Evolutionary conservation across 2,329 filamentous ascomycete species (phyloP).

Genomic region (Cercospora sp.): DNA sequence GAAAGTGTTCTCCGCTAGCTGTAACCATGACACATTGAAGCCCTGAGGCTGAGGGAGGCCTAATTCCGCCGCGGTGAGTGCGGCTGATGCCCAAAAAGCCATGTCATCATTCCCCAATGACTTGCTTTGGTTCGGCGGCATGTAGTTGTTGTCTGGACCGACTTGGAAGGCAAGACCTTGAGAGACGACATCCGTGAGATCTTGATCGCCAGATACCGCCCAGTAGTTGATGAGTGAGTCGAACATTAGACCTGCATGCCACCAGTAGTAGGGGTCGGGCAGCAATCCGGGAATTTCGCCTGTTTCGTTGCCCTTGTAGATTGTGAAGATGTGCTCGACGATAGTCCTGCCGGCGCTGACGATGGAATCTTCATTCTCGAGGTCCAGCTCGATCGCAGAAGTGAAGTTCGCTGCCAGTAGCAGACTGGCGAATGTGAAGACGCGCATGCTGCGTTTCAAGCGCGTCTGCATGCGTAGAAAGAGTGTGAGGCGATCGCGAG

Average conservation of each 20-base stretch:
- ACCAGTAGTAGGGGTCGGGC: slow-evolving; percentile 53
- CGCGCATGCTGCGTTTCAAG: slow-evolving; percentile 14
- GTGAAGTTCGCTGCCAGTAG: slow-evolving; percentile 12
- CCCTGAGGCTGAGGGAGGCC: slow-evolving; percentile 58
- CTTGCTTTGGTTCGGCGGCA: slow-evolving; percentile 50
- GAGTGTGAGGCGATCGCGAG: background rate
- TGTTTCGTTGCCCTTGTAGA: slow-evolving; percentile 15
- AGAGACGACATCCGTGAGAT: slow-evolving; percentile 61
- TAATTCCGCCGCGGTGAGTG: slow-evolving; percentile 75
- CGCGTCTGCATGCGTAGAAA: background rate
- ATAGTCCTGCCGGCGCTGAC: slow-evolving; percentile 21
- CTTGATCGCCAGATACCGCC: slow-evolving; percentile 62
- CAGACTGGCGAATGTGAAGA: slow-evolving; percentile 10
- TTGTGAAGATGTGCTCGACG: slow-evolving; percentile 21
- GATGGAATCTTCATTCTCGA: slow-evolving; percentile 19
- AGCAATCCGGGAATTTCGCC: slow-evolving; percentile 31
- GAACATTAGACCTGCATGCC: slow-evolving; percentile 65
- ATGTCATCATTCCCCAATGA: slow-evolving; percentile 55
- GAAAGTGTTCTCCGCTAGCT: slow-evolving; percentile 70
- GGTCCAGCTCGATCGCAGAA: slow-evolving; percentile 21
- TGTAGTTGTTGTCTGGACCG: slow-evolving; percentile 61
- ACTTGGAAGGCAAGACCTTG: slow-evolving; percentile 62
- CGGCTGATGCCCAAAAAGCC: slow-evolving; percentile 78
- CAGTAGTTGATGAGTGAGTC: slow-evolving; percentile 71
- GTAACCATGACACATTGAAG: slow-evolving; percentile 58